These are phyloP conservation scores for Gentiana macrophylla DNA, from an alignment of 257 asterid species.

Conservation along the genomic window DNA sequence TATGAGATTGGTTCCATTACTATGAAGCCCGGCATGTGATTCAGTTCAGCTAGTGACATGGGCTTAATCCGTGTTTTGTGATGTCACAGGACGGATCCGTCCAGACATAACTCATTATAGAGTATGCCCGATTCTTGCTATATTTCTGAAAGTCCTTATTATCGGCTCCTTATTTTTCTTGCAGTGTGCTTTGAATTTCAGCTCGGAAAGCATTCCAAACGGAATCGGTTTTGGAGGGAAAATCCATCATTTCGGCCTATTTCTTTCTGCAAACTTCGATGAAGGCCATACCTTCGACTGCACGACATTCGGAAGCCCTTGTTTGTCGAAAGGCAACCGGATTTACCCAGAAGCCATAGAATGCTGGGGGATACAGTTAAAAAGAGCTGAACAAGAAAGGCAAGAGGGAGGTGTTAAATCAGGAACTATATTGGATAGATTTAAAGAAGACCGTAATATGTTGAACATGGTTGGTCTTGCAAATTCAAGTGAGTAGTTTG, in stretches of 20 bases:
- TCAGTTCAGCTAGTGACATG: too few relatives aligned
- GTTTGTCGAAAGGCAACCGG: constrained; percentile 37
- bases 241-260: constrained; percentile 60
- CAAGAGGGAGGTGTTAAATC: constrained; percentile 18
- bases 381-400: constrained; percentile 27
- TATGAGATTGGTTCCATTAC: too few relatives aligned
- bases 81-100: too few relatives aligned
- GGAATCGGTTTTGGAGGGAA: constrained; percentile 94
- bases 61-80: too few relatives aligned
- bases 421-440: constrained; percentile 75
- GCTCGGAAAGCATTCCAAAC: constrained; percentile 87
- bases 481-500: constrained; percentile 52
- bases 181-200: constrained; percentile 90
- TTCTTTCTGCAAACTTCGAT: constrained; percentile 73
- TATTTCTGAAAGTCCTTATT: background rate
- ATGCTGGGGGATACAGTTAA: constrained; percentile 64
- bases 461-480: constrained; percentile 92
- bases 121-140: background rate
- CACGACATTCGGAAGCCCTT: constrained; percentile 78
- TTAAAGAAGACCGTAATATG: constrained; percentile 85
- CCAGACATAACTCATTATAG: background rate
- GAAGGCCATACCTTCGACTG: constrained; percentile 64
- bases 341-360: constrained; percentile 65
- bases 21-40: too few relatives aligned
- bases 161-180: constrained; percentile 5